A percentile compares a stretch with the other conserved stretches of the same genome.
These are phyloP conservation scores for Acmispon strigosus DNA, from an alignment of 306 rosid genomes.

Conservation along the genomic window DNA sequence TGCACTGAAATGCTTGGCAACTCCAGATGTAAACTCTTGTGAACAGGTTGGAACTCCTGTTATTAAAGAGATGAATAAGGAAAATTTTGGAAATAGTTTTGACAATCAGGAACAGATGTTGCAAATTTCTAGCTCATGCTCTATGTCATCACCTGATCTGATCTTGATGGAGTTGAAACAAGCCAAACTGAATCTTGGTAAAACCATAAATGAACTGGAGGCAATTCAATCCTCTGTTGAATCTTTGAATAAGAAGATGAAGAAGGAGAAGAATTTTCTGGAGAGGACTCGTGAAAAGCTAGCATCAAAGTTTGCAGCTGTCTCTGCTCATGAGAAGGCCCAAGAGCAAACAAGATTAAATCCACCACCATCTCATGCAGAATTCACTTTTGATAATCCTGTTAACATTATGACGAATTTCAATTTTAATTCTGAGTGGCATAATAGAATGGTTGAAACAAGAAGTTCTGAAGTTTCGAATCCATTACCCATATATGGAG, in stretches of 20 bases:
- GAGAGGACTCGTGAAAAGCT: conserved; percentile 60
- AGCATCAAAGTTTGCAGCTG: conserved; percentile 47
- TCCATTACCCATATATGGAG: conserved; percentile 28
- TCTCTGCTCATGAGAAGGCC: conserved; percentile 38
- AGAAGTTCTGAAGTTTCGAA: conserved; percentile 31
- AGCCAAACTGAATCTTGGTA: conserved; percentile 81
- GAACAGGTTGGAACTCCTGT: conserved; percentile 49
- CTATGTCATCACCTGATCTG: conserved; percentile 56
- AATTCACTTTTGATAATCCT: conserved; percentile 22
- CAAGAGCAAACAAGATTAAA: conserved; percentile 29
- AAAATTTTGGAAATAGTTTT: conserved; percentile 26
- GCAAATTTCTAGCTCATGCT: conserved; percentile 45
- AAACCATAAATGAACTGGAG: conserved; percentile 73
- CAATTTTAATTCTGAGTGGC: conserved; percentile 19
- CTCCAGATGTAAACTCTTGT: conserved; percentile 30
- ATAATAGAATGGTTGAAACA: conserved; percentile 31
- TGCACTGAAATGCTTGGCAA: conserved; percentile 51
- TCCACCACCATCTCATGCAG: conserved; percentile 28
- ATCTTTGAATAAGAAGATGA: conserved; percentile 75
- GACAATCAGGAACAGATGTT: conserved; percentile 33
- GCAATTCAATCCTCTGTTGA: conserved; percentile 77
- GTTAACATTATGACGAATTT: conserved; percentile 23
- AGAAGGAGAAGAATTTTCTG: conserved; percentile 56
- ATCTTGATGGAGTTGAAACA: conserved; percentile 83
- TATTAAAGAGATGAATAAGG: conserved; percentile 54